Evolutionary conservation across 2,329 filamentous ascomycete genomes (phyloP), one percentile per base, ranked within the genome.

Genomic region (Paracoccidioides lutzii): DNA sequence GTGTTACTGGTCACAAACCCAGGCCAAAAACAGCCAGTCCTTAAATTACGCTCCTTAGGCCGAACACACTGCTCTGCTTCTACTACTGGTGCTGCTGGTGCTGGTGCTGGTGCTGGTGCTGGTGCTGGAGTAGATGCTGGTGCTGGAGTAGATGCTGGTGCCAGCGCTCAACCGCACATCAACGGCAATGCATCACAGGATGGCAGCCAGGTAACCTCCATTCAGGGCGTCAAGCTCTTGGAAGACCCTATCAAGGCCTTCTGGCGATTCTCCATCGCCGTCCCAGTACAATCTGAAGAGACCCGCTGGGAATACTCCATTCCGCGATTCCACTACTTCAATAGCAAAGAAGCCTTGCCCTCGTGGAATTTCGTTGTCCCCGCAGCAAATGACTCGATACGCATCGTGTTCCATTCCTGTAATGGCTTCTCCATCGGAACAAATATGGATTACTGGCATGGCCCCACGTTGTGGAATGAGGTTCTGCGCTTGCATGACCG

Each of bases 1-100:
- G 87, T 95, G 6, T 74, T 96, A 63, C 75, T 96, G 52, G 89
- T 96, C 53, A 87, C 85, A 14, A 83, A 79, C 53, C 86, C 89
- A 4, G 86, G 86, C 30, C 82, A 81, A 64, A 74, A 75, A 22
- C 78, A 81, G 59, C 77, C 79, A 0, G 73, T 78, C 59, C 82
- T 94, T 43, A 75, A 76, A 32, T 70, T 73, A 60, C 68, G 67
- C 57, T 65, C 67, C 41, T 56, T 62, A 5, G 70, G 69, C 40
- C 33, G n/a, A 35, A 51, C 48, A 15, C 6, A 5, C 6, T 12
- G n/a, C 9, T 40, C 15, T 22, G 30, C 35, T 28, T 4, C 35
- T 14, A 22, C 22, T 22, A 1, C 22, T 22, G 22, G 1, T 22
- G 22, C 22, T 22, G 22, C 22, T 22, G 22, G 22, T 1, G 22